phyloP scores from a whole-genome alignment of 495 filamentous ascomycete species.

The Thozetella sp. region DNA sequence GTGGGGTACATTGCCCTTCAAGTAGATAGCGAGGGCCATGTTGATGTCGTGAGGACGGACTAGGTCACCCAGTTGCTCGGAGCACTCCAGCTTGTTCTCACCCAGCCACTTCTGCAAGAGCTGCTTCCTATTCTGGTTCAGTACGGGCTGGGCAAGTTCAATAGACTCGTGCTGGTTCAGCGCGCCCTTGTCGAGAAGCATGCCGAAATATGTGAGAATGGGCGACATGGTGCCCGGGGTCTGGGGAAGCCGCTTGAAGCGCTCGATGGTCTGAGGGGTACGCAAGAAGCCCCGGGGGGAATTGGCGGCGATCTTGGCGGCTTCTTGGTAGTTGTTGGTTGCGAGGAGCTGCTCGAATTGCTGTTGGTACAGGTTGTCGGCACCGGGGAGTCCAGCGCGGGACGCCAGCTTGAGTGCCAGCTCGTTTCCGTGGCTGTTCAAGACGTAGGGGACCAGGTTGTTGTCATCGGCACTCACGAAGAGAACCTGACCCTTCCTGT shows the following conservation, averaged over 20 bases:
- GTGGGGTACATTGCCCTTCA: conserved; percentile 81
- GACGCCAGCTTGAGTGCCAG: conserved; percentile 96
- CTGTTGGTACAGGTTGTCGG: conserved; percentile 90
- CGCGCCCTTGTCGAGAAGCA: conserved; percentile 91
- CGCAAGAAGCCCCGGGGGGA: conserved; percentile 95
- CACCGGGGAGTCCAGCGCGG: conserved; percentile 88
- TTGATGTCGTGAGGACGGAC: conserved; percentile 86
- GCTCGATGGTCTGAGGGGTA: conserved; percentile 89
- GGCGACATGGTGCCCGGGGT: conserved; percentile 81
- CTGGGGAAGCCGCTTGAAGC: conserved; percentile 83
- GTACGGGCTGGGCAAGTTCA: conserved; percentile 88
- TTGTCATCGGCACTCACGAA: conserved; percentile 90
- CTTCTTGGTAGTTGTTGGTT: conserved; percentile 77
- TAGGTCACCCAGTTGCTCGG: conserved; percentile 94
- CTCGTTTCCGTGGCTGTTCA: conserved; percentile 88
- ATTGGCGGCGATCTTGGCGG: conserved; percentile 94
- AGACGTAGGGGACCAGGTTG: conserved; percentile 88
- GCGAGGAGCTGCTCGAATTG: conserved; percentile 86
- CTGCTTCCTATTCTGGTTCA: conserved; percentile 93
- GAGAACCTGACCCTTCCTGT: conserved; percentile 95
- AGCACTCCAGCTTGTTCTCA: conserved; percentile 93
- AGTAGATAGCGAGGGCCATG: conserved; percentile 83
- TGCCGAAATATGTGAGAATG: conserved; percentile 96
- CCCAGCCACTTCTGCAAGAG: conserved; percentile 96
- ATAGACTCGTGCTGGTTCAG: conserved; percentile 93